Evolutionary conservation across 768 basidiomycete species (phyloP).

Genomic region (Lentinus tigrinus): DNA sequence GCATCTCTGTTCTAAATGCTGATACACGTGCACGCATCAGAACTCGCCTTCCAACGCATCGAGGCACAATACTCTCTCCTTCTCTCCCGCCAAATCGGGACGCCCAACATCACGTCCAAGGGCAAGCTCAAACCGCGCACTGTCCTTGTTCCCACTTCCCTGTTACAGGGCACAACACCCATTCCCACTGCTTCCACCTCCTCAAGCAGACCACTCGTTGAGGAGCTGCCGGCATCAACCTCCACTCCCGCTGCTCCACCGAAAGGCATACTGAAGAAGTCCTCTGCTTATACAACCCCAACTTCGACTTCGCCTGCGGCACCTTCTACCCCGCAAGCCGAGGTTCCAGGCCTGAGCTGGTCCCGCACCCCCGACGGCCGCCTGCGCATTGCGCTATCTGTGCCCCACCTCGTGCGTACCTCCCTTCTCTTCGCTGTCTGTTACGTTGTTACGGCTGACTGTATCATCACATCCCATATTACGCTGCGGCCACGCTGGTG

Average conservation of each 20-base stretch:
- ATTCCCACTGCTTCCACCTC: conserved; percentile 16
- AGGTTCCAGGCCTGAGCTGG: conserved; percentile 42
- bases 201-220: conserved; percentile 44
- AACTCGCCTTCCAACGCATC: conserved; percentile 66
- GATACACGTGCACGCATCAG: conserved; percentile 33
- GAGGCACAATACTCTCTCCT: conserved; percentile 58
- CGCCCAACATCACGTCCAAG: conserved; percentile 77
- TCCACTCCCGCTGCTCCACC: conserved; percentile 19
- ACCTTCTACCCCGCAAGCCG: not conserved
- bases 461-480: not conserved
- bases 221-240: conserved; percentile 35
- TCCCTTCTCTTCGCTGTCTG: not conserved
- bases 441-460: not conserved
- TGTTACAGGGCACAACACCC: conserved; percentile 24
- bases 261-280: conserved; percentile 46
- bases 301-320: not conserved
- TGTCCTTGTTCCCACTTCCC: conserved; percentile 52
- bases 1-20: not conserved
- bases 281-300: not conserved
- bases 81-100: conserved; percentile 67
- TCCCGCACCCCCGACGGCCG: conserved; percentile 44
- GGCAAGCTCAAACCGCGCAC: conserved; percentile 62
- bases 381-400: conserved; percentile 45
- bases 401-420: conserved; percentile 59
- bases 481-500: not conserved